Percentiles rank a stretch among this genome's conserved stretches.
Evolutionary conservation across 305 asterid genomes (phyloP).

Genomic region (Fraxinus baroniana): DNA sequence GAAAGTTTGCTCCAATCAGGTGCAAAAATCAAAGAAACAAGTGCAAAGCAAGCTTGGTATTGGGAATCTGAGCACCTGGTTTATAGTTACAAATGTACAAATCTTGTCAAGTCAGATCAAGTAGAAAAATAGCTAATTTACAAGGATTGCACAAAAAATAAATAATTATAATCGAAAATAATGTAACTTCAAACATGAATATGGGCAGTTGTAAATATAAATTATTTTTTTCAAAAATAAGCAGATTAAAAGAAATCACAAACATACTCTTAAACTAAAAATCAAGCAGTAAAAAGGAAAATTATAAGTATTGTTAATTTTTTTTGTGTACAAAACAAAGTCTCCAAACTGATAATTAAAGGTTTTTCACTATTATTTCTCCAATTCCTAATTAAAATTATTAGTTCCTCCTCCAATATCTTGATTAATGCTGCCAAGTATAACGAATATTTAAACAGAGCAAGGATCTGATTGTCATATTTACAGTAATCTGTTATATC

Average conservation of each 20-base stretch:
- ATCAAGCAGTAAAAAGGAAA: too few species aligned
- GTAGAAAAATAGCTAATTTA: too few species aligned
- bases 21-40: slow-evolving; percentile 90
- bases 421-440: slow-evolving; percentile 50
- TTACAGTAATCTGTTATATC: slow-evolving; percentile 65
- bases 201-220: not conserved
- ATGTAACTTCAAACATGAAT: not conserved
- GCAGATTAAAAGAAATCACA: too few species aligned
- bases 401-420: not conserved
- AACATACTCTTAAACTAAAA: too few species aligned
- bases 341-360: not conserved
- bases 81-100: slow-evolving; percentile 15
- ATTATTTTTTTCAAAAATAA: too few species aligned
- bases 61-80: slow-evolving; percentile 75
- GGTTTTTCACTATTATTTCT: not conserved
- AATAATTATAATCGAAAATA: not conserved
- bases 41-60: slow-evolving; percentile 79
- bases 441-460: slow-evolving; percentile 71
- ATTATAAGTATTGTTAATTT: too few species aligned
- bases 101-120: not conserved
- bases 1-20: slow-evolving; percentile 95
- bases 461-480: slow-evolving; percentile 55
- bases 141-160: not conserved
- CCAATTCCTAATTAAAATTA: not conserved
- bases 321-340: not conserved